Percentiles rank a stretch among this genome's conserved stretches.
These are phyloP conservation scores for Quercus glauca DNA, from an alignment of 306 rosid species.

Conservation along the genomic window DNA sequence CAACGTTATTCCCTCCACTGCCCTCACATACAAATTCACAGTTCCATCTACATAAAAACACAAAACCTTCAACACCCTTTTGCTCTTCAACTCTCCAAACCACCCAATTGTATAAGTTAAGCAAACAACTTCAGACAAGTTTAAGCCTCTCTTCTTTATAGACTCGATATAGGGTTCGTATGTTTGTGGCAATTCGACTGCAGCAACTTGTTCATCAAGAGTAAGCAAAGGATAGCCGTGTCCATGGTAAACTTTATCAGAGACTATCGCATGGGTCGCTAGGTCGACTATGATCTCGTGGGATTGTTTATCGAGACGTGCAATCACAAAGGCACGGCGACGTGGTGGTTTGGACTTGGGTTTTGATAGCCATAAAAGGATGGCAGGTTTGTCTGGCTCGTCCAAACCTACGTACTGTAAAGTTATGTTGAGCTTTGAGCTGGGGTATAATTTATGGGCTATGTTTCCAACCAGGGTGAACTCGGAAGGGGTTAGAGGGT, in stretches of 20 bases:
- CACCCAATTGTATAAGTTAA: background rate
- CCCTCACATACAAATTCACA: constrained; percentile 32
- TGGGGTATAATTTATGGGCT: background rate
- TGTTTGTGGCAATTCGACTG: constrained; percentile 11
- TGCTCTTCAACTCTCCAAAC: background rate
- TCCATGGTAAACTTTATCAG: background rate
- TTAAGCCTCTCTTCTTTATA: constrained; percentile 28
- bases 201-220: background rate
- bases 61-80: constrained; percentile 12
- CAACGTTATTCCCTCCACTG: background rate
- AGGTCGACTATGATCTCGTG: background rate
- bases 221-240: background rate
- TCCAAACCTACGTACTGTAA: background rate
- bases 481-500: background rate
- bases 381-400: background rate
- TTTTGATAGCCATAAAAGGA: background rate
- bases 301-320: background rate
- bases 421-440: background rate
- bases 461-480: background rate
- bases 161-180: constrained; percentile 23
- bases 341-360: background rate
- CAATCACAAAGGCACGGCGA: background rate
- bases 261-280: background rate
- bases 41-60: constrained; percentile 28
- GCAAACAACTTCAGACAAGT: constrained; percentile 27